These are phyloP conservation scores for Dichotomopilus funicola DNA, from an alignment of 2,329 filamentous ascomycete species.

Conservation along the genomic window DNA sequence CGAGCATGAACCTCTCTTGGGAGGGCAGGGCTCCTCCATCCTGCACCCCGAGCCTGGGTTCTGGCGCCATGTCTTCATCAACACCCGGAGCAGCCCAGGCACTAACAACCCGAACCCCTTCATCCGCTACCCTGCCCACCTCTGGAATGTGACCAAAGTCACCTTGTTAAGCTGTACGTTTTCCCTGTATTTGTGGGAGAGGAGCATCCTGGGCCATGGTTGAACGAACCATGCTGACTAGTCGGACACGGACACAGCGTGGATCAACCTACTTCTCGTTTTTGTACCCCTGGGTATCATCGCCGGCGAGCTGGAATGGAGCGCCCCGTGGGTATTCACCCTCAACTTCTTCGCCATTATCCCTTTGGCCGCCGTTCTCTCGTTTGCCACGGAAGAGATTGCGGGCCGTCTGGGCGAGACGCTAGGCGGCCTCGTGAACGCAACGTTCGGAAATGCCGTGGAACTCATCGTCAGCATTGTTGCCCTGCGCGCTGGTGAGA, in stretches of 20 bases:
- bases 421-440: constrained; percentile 66
- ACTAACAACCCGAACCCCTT: constrained; percentile 41
- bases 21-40: constrained; percentile 2
- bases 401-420: constrained; percentile 66
- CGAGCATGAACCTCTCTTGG: constrained; percentile 19
- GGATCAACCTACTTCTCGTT: constrained; percentile 64
- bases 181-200: not conserved
- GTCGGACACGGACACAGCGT: constrained; percentile 33
- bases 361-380: constrained; percentile 65
- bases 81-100: constrained; percentile 46
- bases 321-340: constrained; percentile 61
- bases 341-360: constrained; percentile 79
- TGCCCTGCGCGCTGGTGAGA: constrained; percentile 75
- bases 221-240: not conserved
- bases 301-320: constrained; percentile 56
- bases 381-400: constrained; percentile 73
- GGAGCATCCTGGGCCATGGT: not conserved
- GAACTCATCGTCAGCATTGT: constrained; percentile 87
- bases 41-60: constrained; percentile 18
- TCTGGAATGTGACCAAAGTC: constrained; percentile 51
- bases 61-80: constrained; percentile 39
- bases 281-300: constrained; percentile 68
- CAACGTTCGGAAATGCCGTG: constrained; percentile 74
- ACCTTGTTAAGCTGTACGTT: constrained; percentile 53
- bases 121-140: constrained; percentile 41